Evolutionary conservation across 163 green algal species (phyloP).

Genomic region (Picocystis sp.): DNA sequence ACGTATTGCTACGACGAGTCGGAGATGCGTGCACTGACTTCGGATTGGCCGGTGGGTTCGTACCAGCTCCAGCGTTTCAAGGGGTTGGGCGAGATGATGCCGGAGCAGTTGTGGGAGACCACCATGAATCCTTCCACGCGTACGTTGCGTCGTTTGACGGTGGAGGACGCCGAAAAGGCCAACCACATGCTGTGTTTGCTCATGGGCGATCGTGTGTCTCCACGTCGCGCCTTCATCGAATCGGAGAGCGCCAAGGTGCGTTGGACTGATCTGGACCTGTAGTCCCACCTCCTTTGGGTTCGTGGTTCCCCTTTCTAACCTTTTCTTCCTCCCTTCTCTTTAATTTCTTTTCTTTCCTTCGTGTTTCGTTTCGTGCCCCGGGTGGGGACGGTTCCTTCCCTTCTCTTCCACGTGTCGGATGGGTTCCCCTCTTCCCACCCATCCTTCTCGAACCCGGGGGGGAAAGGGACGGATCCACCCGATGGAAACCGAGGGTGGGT

Average conservation of each 20-base stretch:
- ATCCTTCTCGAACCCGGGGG: too few species aligned
- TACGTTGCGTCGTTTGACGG: constrained; percentile 26
- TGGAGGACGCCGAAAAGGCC: constrained; percentile 2
- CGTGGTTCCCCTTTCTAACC: too few species aligned
- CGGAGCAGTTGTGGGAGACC: constrained; percentile 91
- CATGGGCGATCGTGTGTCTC: constrained; percentile 2
- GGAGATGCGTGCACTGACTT: constrained; percentile 27
- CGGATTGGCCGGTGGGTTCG: background rate
- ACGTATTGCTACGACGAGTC: constrained; percentile 52
- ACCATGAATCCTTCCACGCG: constrained; percentile 77
- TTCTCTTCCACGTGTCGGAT: too few species aligned
- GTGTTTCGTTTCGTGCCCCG: too few species aligned
- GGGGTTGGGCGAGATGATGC: constrained; percentile 99
- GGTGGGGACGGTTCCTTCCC: too few species aligned
- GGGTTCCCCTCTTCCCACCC: too few species aligned
- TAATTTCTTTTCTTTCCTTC: too few species aligned
- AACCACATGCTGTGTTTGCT: constrained; percentile 2
- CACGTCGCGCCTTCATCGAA: background rate
- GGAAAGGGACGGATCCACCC: too few species aligned
- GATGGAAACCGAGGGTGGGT: too few species aligned
- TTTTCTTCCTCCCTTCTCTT: too few species aligned
- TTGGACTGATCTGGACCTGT: too few species aligned
- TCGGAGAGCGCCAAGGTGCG: constrained; percentile 5
- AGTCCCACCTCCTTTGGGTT: too few species aligned
- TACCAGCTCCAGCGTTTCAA: constrained; percentile 40